phyloP scores from a whole-genome alignment of 306 rosid species.

The Ammopiptanthus mongolicus region DNA sequence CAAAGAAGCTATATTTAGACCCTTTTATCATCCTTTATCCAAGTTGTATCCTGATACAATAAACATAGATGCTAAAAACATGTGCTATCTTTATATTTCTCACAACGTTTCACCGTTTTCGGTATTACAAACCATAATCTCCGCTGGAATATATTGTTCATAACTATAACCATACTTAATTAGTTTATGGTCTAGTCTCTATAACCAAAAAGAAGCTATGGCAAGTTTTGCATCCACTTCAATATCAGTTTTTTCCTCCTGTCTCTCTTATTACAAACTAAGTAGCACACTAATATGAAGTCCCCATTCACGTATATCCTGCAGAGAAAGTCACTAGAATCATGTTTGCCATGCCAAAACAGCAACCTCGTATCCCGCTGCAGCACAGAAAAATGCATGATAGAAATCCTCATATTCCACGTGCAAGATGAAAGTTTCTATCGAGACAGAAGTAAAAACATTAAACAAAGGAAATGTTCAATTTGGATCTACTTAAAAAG shows the following conservation, averaged over 20 bases:
- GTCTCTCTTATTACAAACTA: background rate
- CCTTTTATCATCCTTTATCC: too few relatives aligned
- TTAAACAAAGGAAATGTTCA: background rate
- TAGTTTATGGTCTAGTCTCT: background rate
- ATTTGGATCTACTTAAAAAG: background rate
- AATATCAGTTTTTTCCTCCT: background rate
- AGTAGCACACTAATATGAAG: background rate
- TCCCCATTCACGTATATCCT: background rate
- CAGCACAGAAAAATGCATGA: constrained; percentile 36
- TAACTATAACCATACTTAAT: too few relatives aligned
- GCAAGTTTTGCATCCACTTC: background rate
- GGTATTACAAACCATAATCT: too few relatives aligned
- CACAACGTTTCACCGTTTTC: too few relatives aligned
- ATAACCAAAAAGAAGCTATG: background rate
- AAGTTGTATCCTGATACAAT: too few relatives aligned
- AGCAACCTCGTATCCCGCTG: constrained; percentile 95
- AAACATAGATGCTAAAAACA: too few relatives aligned
- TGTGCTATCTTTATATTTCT: too few relatives aligned
- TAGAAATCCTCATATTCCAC: constrained; percentile 26
- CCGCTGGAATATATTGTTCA: too few relatives aligned
- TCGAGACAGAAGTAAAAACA: constrained; percentile 2
- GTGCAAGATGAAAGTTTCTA: background rate
- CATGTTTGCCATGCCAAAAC: constrained; percentile 92
- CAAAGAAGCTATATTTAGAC: too few relatives aligned
- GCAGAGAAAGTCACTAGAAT: constrained; percentile 62